Percentiles rank a stretch among this genome's conserved stretches.
phyloP scores from a whole-genome alignment of 148 eudicot genomes.

The Vaccinium macrocarpon region DNA sequence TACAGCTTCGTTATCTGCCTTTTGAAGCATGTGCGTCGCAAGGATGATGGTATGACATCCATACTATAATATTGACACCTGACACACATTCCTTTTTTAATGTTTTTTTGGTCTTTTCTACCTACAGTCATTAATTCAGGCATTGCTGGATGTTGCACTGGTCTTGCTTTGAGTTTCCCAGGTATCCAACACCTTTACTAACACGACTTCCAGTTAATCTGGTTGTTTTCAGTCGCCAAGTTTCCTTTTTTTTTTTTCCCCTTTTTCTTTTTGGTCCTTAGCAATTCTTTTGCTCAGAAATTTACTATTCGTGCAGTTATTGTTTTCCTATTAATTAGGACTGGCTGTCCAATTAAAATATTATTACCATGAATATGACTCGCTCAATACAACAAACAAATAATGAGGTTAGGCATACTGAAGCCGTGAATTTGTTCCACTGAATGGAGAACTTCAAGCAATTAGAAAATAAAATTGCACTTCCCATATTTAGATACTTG shows the following conservation, averaged over 20 bases:
- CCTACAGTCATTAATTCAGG: constrained; percentile 79
- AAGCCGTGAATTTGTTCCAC: neutral
- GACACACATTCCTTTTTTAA: constrained; percentile 9
- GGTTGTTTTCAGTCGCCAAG: neutral
- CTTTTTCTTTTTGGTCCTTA: neutral
- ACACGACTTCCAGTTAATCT: neutral
- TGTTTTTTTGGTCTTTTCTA: neutral
- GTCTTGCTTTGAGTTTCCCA: constrained; percentile 86
- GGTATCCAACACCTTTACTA: constrained; percentile 34
- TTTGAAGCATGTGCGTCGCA: constrained; percentile 82
- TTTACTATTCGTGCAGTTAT: neutral
- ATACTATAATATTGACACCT: neutral
- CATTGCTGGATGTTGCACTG: constrained; percentile 95
- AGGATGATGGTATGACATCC: constrained; percentile 70
- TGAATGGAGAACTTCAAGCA: neutral
- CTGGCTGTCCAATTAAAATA: neutral
- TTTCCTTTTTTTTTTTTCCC: neutral
- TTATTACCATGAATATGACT: neutral
- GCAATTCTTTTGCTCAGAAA: neutral
- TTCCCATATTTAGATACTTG: neutral
- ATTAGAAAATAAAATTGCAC: neutral
- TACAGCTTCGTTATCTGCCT: constrained; percentile 83
- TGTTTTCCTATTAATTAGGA: neutral
- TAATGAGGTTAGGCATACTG: neutral
- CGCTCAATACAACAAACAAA: neutral